Conservation (phyloP, 192 early-diverging fungal genomes). For the Entrophospora sp. region DNA sequence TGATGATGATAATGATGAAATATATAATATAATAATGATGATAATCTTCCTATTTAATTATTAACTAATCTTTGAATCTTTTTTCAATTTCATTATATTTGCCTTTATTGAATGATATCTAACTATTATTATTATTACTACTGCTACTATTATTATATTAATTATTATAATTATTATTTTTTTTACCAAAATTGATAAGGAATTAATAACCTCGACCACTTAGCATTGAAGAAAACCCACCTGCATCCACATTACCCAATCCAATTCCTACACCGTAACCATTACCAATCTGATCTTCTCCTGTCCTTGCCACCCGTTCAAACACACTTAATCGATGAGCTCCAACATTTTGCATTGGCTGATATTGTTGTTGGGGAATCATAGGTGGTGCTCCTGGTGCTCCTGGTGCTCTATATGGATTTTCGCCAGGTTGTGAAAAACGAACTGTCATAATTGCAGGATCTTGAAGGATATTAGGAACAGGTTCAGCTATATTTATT, state of each 20-base stretch:
- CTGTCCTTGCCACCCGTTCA: conserved; percentile 20
- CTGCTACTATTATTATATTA: no score
- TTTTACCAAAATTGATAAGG: background rate
- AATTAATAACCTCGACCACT: conserved; percentile 22
- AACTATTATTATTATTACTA: background rate
- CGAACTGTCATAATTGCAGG: conserved; percentile 54
- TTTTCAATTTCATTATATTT: no score
- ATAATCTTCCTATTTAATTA: no score
- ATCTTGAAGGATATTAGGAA: conserved; percentile 40
- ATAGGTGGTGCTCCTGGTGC: conserved; percentile 9
- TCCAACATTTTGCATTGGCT: conserved; percentile 20
- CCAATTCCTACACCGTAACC: conserved; percentile 20
- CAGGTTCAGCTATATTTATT: background rate
- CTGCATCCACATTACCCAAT: conserved; percentile 23
- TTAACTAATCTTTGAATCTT: no score
- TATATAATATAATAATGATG: no score
- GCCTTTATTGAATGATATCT: background rate
- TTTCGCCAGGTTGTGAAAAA: conserved; percentile 21
- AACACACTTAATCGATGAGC: conserved; percentile 23
- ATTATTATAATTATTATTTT: conserved; percentile 6
- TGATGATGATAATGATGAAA: no score
- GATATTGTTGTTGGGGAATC: conserved; percentile 16
- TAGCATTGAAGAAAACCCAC: conserved; percentile 25
- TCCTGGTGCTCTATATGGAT: conserved; percentile 13
- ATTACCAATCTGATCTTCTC: conserved; percentile 17